Conservation (phyloP, 345 rosid species). For the Punica granatum region DNA sequence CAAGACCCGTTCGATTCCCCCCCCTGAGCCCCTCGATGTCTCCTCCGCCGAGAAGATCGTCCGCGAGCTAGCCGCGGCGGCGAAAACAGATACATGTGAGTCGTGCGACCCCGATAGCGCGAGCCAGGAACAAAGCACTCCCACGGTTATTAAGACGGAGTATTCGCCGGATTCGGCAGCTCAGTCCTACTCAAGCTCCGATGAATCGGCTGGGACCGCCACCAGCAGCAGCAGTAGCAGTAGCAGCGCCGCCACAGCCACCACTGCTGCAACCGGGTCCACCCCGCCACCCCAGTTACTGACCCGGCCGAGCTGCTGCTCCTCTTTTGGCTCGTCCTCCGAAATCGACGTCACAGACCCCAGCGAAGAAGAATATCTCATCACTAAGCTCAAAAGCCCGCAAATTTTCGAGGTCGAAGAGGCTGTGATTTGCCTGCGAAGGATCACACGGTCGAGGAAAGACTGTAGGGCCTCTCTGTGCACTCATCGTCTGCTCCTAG, state of each 20-base stretch:
- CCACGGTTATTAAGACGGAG: constrained; percentile 32
- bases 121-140: constrained; percentile 11
- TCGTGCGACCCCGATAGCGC: not conserved
- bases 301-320: constrained; percentile 55
- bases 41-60: constrained; percentile 45
- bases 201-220: constrained; percentile 27
- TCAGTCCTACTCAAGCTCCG: constrained; percentile 43
- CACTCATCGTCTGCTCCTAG: constrained; percentile 40
- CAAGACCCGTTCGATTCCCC: constrained; percentile 23
- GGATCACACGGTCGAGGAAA: constrained; percentile 45
- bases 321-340: constrained; percentile 58
- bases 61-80: constrained; percentile 25
- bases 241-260: not conserved
- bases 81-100: not conserved
- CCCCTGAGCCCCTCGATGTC: constrained; percentile 46
- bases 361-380: constrained; percentile 40
- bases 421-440: constrained; percentile 43
- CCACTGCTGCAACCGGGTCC: not conserved
- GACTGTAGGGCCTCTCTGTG: constrained; percentile 44
- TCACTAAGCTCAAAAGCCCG: constrained; percentile 41
- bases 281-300: constrained; percentile 39
- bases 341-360: constrained; percentile 24
- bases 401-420: constrained; percentile 52
- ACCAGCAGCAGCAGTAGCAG: not conserved
- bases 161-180: constrained; percentile 26